Percentiles rank a stretch among this genome's conserved stretches.
Evolutionary conservation across 371 early-diverging fungal genomes (phyloP).

Genomic region (Actinomortierella ambigua): DNA sequence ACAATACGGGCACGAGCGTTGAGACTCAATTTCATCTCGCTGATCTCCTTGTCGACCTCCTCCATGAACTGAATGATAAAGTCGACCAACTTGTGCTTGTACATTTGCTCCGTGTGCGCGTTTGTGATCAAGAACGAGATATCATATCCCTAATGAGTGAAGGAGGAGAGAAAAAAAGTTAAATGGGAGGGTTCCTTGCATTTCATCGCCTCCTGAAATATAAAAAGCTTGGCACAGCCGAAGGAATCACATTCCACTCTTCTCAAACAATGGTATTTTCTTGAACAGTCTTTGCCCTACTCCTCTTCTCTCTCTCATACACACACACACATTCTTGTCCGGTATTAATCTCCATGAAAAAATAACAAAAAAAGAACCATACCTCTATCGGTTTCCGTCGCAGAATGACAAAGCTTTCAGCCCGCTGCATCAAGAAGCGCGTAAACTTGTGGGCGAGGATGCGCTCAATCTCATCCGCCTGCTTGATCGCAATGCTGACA

Average conservation of each 20-base stretch:
- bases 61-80: conserved; percentile 99
- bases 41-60: conserved; percentile 98
- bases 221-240: conserved; percentile 14
- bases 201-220: background rate
- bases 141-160: conserved; percentile 81
- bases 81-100: conserved; percentile 97
- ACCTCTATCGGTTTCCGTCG: conserved; percentile 90
- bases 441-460: conserved; percentile 96
- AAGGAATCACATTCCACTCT: no score
- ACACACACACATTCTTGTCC: no score
- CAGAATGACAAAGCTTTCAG: conserved; percentile 95
- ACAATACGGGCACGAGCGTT: conserved; percentile 96
- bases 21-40: conserved; percentile 96
- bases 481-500: conserved; percentile 95
- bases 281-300: no score
- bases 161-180: background rate
- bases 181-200: background rate
- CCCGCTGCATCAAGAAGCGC: conserved; percentile 95
- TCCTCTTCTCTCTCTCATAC: no score
- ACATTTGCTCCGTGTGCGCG: conserved; percentile 96
- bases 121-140: conserved; percentile 96
- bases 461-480: conserved; percentile 96
- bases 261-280: no score
- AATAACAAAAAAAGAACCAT: conserved; percentile 5
- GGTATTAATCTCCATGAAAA: background rate